Base-by-base conservation (phyloP, 192 early-diverging fungal genomes). In the Coemansia sp. region DNA sequence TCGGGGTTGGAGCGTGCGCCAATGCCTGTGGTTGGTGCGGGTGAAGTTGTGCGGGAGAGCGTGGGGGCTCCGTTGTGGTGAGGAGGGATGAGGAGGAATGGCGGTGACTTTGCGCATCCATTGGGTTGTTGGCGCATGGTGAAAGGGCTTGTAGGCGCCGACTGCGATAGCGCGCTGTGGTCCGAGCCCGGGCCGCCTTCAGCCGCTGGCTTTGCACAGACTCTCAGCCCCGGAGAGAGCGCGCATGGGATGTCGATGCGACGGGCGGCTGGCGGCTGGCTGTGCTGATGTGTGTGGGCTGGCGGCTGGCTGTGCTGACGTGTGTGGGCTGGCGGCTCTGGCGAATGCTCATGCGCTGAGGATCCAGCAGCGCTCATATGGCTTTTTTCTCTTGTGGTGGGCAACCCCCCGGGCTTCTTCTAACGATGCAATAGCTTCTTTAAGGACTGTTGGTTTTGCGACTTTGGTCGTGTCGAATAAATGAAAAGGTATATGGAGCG, bases 121-220 rank as follows among this genome's bases (percentile, higher is more conserved):
- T 6, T 26, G 51, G 51, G 20, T 30, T 52, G 6, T 8, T 24
- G 12, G 53, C 21, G 45, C 24, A 7, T 2, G 57, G 36, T 18
- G 5, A 59, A 38, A 26, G 76, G 76, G 21, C 70, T 72, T 23
- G 76, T 78, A 7, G 76, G 76, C 16, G 76, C 76, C n/a, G 76
- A 78, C 21, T 63, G 65, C 48, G 70, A 72, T 48, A 66, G 48
- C 8, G 33, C 24, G 15, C 35, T n/a, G 57, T 59, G 34, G 51
- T 53, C 51, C 8, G 51, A 53, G n/a, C 15, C 7, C 18, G 44
- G 21, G 51, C 24, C 51, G 10, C 51, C 51, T 6, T 26, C 24
- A 23, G 3, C 23, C 51, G 30, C 12, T 4, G 44, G 44, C 30
- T 35, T 3, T 49, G 61, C 24, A 26, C 51, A 23, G 23, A 23